These are phyloP conservation scores for Blattamonas nauphoetae DNA, from an alignment of 78 protist species.

Conservation along the genomic window DNA sequence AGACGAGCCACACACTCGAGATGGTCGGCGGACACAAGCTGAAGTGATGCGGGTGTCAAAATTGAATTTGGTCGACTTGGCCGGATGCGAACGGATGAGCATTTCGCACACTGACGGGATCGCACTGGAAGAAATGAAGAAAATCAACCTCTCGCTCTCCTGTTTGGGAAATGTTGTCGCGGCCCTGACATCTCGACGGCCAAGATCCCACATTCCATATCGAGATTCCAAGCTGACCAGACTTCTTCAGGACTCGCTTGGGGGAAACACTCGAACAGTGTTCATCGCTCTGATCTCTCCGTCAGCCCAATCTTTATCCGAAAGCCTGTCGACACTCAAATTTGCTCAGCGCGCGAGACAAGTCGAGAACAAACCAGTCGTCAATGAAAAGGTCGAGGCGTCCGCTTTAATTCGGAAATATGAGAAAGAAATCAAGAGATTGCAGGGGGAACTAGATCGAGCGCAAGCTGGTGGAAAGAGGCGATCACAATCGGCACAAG, in stretches of 20 bases:
- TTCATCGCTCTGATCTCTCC: neutral
- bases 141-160: conserved; percentile 23
- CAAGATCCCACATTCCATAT: neutral
- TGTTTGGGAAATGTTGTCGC: conserved; percentile 65
- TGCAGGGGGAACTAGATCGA: neutral
- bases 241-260: neutral
- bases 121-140: conserved; percentile 13
- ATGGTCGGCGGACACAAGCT: too few relatives aligned
- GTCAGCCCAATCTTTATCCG: neutral
- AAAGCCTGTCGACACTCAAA: neutral
- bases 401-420: neutral
- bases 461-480: neutral
- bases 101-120: conserved; percentile 14
- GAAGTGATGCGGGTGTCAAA: conserved; percentile 42
- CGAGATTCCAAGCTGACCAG: neutral
- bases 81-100: conserved; percentile 57
- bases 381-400: neutral
- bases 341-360: neutral
- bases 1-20: too few relatives aligned
- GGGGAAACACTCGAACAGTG: neutral
- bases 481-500: neutral
- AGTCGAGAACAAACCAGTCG: neutral
- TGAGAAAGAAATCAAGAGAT: neutral
- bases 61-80: conserved; percentile 70
- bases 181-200: conserved; percentile 29